Percentiles rank a stretch among this genome's conserved stretches.
Evolutionary conservation across 2,329 filamentous ascomycete genomes (phyloP).

Genomic region (Claviceps sorghi): DNA sequence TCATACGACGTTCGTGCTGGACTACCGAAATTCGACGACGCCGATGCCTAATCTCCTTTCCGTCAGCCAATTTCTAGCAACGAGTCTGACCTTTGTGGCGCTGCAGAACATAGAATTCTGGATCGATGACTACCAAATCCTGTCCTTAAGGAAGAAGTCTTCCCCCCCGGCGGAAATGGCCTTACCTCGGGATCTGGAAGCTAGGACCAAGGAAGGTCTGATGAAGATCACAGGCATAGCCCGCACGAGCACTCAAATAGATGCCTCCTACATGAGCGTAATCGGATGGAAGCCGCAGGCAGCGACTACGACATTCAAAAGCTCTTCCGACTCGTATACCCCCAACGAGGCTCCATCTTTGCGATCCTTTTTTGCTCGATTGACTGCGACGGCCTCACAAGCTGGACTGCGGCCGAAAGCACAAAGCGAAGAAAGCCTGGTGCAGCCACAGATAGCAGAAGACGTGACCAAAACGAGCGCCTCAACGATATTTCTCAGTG

Average conservation of each 20-base stretch:
- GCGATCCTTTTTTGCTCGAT: constrained; percentile 63
- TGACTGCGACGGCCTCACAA: constrained; percentile 46
- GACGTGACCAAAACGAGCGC: constrained; percentile 57
- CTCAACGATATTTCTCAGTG: constrained; percentile 74
- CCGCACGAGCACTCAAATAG: constrained; percentile 78
- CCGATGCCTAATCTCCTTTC: constrained; percentile 76
- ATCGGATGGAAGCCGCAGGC: constrained; percentile 65
- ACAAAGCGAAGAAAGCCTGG: constrained; percentile 46
- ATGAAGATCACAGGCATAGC: constrained; percentile 78
- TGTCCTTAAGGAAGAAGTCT: constrained; percentile 69
- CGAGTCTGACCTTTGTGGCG: constrained; percentile 89
- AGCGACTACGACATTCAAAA: constrained; percentile 23
- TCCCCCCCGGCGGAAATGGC: constrained; percentile 60
- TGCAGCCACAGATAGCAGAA: constrained; percentile 49
- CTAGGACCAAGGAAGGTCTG: constrained; percentile 68
- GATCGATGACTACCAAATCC: constrained; percentile 73
- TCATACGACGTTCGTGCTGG: constrained; percentile 84
- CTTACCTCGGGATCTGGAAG: constrained; percentile 66
- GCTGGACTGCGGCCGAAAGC: constrained; percentile 36
- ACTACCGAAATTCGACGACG: constrained; percentile 80
- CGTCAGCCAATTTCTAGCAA: constrained; percentile 82
- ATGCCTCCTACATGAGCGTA: constrained; percentile 76
- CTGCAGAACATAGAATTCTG: constrained; percentile 77
- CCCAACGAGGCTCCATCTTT: constrained; percentile 44
- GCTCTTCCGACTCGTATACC: constrained; percentile 32